phyloP scores from a whole-genome alignment of 495 filamentous ascomycete genomes.

The Lepraria neglecta region DNA sequence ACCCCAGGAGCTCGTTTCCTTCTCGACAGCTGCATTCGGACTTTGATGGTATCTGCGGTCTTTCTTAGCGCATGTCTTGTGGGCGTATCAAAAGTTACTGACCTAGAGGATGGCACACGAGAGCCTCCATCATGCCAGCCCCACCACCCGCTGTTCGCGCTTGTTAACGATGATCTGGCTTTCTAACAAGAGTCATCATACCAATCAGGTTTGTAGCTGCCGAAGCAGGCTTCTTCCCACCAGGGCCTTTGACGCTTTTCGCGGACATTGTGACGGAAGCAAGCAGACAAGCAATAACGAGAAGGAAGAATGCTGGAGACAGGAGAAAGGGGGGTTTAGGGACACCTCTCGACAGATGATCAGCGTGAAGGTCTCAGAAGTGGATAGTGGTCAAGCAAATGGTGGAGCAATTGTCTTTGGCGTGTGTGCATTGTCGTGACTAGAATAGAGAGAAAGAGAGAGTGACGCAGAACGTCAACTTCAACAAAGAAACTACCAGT shows the following conservation, averaged over 20 bases:
- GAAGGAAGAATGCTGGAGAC: neutral
- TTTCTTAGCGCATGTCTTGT: neutral
- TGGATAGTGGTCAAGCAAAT: neutral
- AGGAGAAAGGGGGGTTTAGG: too few species aligned
- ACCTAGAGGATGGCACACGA: slow-evolving; percentile 95
- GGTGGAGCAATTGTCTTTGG: neutral
- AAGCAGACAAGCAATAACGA: slow-evolving; percentile 7
- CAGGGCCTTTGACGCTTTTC: slow-evolving; percentile 52
- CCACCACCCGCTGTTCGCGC: slow-evolving; percentile 77
- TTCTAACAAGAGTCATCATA: slow-evolving; percentile 36
- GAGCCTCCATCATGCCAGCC: slow-evolving; percentile 98
- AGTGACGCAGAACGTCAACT: slow-evolving; percentile 3
- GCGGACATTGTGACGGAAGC: slow-evolving; percentile 50
- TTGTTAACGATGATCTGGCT: slow-evolving; percentile 28
- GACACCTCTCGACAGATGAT: neutral
- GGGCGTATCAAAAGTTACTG: slow-evolving; percentile 29
- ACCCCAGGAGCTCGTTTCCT: slow-evolving; percentile 76
- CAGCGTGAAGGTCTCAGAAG: neutral
- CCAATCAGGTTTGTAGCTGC: slow-evolving; percentile 92
- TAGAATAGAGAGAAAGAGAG: slow-evolving; percentile 2
- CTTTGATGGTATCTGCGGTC: slow-evolving; percentile 85
- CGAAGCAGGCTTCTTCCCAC: slow-evolving; percentile 73
- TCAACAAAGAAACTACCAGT: neutral
- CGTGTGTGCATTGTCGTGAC: neutral
- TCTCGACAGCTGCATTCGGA: slow-evolving; percentile 96